phyloP scores from a whole-genome alignment of 2,329 filamentous ascomycete species.

The Zymoseptoria brevis region DNA sequence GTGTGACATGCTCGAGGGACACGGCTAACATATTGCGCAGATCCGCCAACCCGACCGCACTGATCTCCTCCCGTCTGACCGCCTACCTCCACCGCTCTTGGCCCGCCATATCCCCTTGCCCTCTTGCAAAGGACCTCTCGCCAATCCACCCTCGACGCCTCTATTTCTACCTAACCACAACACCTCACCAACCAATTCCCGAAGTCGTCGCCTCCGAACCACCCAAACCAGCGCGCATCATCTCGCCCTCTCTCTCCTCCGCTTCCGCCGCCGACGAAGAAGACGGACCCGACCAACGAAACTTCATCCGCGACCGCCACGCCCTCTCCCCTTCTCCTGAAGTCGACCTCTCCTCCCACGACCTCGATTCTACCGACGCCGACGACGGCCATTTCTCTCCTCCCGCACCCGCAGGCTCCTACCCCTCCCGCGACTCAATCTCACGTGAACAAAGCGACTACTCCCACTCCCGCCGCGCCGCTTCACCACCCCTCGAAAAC shows the following conservation, averaged over 20 bases:
- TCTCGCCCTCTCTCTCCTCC: constrained; percentile 78
- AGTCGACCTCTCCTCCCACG: constrained; percentile 78
- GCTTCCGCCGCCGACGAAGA: constrained; percentile 66
- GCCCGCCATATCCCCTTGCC: constrained; percentile 72
- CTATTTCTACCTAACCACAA: constrained; percentile 93
- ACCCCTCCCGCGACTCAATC: constrained; percentile 42
- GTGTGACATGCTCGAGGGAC: neutral
- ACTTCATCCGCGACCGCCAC: constrained; percentile 47
- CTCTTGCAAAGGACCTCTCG: constrained; percentile 86
- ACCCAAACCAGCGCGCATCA: constrained; percentile 47
- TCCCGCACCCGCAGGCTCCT: constrained; percentile 56
- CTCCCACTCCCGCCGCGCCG: constrained; percentile 59
- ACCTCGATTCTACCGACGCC: constrained; percentile 70
- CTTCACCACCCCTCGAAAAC: constrained; percentile 81
- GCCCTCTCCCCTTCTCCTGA: constrained; percentile 86
- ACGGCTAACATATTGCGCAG: constrained; percentile 43
- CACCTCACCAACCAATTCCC: constrained; percentile 72
- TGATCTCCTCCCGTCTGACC: constrained; percentile 86
- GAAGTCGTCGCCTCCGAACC: constrained; percentile 38
- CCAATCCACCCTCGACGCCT: constrained; percentile 87
- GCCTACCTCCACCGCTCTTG: constrained; percentile 80
- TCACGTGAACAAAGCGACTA: constrained; percentile 36
- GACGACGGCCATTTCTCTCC: constrained; percentile 47
- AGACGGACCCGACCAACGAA: constrained; percentile 31
- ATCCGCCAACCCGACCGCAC: constrained; percentile 89